A percentile compares a stretch with the other conserved stretches of the same genome.
Conservation (phyloP, 148 eudicot genomes). For the Amaranthus palmeri region DNA sequence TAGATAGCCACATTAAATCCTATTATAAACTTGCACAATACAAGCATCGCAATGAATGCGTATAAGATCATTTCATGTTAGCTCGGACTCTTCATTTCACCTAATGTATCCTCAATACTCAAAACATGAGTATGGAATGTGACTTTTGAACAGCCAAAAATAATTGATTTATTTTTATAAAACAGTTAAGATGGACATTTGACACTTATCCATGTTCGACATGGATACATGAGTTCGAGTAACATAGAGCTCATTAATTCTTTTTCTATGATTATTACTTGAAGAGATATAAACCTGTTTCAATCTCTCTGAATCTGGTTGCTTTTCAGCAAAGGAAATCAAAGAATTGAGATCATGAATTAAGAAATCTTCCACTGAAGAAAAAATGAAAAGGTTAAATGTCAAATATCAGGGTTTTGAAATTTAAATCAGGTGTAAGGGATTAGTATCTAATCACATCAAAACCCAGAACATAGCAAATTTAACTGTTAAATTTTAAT, state of each 20-base stretch:
- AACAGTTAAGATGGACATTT: too few species aligned
- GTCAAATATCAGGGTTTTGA: background rate
- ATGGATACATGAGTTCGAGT: background rate
- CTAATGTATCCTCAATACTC: too few species aligned
- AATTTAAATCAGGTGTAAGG: background rate
- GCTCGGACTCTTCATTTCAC: too few species aligned
- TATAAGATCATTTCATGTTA: too few species aligned
- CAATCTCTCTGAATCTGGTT: slow-evolving; percentile 38
- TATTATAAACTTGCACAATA: background rate
- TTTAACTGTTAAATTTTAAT: background rate
- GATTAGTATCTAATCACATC: background rate
- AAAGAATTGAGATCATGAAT: slow-evolving; percentile 55
- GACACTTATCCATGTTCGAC: background rate
- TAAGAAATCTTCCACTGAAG: slow-evolving; percentile 82
- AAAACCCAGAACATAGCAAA: slow-evolving; percentile 7
- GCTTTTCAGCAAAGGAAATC: slow-evolving; percentile 41
- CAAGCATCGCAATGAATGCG: background rate
- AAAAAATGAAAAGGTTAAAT: background rate
- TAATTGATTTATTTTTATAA: too few species aligned
- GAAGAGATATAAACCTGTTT: slow-evolving; percentile 45
- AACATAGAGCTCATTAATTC: background rate
- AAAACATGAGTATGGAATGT: too few species aligned
- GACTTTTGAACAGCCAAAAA: too few species aligned
- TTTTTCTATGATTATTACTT: background rate
- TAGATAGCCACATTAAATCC: slow-evolving; percentile 25